Conservation (phyloP, 2,329 filamentous ascomycete species). For the Chaetomium sp. region DNA sequence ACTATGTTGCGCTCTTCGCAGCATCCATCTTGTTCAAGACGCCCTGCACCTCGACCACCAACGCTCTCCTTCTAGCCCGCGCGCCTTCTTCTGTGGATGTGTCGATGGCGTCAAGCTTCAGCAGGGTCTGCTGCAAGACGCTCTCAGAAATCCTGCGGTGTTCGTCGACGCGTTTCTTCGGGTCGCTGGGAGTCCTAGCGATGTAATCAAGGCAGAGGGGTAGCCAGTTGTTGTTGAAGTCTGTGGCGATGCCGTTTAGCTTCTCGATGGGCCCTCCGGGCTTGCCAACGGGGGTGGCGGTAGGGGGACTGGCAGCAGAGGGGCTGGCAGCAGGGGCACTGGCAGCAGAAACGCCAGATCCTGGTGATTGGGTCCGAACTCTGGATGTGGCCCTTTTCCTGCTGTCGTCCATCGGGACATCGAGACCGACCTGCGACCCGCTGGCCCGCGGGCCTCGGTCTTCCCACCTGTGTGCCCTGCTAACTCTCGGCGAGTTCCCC, state of each 20-base stretch:
- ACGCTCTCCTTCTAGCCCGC: conserved; percentile 66
- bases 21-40: conserved; percentile 67
- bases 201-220: conserved; percentile 66
- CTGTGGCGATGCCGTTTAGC: conserved; percentile 64
- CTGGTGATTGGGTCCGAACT: conserved; percentile 34
- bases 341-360: conserved; percentile 38
- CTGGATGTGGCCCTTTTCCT: conserved; percentile 40
- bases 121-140: conserved; percentile 71
- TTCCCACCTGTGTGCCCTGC: conserved; percentile 18
- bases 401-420: conserved; percentile 42
- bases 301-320: conserved; percentile 37
- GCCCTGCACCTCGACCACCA: conserved; percentile 72
- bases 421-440: conserved; percentile 44
- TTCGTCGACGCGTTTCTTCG: conserved; percentile 70
- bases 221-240: conserved; percentile 66
- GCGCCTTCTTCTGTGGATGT: conserved; percentile 69
- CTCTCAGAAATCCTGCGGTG: conserved; percentile 76
- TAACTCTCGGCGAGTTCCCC: conserved; percentile 14
- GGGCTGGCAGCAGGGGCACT: conserved; percentile 40
- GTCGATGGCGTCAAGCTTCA: conserved; percentile 78
- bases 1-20: conserved; percentile 17
- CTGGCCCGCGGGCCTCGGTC: conserved; percentile 49
- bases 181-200: conserved; percentile 62
- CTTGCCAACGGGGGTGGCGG: conserved; percentile 44
- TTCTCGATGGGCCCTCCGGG: conserved; percentile 57